Percentiles rank a stretch among this genome's conserved stretches.
phyloP scores from a whole-genome alignment of 306 rosid species.

The Prunus salicina region DNA sequence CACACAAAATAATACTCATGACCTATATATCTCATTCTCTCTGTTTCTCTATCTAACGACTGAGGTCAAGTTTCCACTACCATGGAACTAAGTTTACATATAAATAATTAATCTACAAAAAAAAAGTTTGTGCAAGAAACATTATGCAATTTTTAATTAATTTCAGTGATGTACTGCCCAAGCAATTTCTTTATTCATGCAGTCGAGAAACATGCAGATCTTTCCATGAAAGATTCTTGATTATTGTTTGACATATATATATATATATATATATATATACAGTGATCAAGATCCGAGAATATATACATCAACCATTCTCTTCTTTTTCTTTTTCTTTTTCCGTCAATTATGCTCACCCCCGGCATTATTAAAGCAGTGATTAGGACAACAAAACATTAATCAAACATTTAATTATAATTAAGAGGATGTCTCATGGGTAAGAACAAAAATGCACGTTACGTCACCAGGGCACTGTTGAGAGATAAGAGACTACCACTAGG shows the following conservation, averaged over 20 bases:
- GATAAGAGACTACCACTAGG: constrained; percentile 18
- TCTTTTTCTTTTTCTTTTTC: neutral
- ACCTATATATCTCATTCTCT: too few relatives aligned
- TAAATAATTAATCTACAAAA: too few relatives aligned
- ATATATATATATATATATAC: too few relatives aligned
- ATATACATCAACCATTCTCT: neutral
- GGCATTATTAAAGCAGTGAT: neutral
- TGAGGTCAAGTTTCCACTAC: too few relatives aligned
- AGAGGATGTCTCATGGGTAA: neutral
- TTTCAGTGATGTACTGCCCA: neutral
- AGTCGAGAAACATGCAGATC: neutral
- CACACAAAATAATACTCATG: too few relatives aligned
- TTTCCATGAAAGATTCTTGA: constrained; percentile 2
- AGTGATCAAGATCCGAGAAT: constrained; percentile 16
- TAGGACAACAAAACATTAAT: neutral
- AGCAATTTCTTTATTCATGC: neutral
- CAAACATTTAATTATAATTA: neutral
- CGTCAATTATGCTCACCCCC: neutral
- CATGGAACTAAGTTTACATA: too few relatives aligned
- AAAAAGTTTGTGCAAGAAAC: too few relatives aligned
- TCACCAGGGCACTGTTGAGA: neutral
- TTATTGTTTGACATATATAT: neutral
- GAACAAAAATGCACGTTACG: neutral
- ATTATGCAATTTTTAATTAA: too few relatives aligned
- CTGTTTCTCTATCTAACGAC: too few relatives aligned